phyloP scores from a whole-genome alignment of 2,329 filamentous ascomycete species.

The Macrophomina tecta region DNA sequence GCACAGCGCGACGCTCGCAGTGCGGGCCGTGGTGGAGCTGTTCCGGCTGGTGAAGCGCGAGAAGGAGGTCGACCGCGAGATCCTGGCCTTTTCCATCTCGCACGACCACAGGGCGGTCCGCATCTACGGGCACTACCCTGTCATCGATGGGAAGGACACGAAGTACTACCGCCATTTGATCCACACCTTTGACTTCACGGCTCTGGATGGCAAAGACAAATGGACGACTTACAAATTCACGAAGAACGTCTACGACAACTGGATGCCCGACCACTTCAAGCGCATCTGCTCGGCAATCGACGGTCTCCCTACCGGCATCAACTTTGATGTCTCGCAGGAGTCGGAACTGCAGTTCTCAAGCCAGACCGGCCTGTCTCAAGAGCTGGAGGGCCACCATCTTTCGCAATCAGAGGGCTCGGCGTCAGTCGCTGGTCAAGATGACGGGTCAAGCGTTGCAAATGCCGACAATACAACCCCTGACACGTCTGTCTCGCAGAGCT shows the following conservation, averaged over 20 bases:
- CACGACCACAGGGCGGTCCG: conserved; percentile 13
- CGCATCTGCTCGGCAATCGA: conserved; percentile 31
- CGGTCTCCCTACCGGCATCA: conserved; percentile 1
- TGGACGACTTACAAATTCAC: conserved; percentile 32
- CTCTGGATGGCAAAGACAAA: conserved; percentile 20
- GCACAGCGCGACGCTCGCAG: conserved; percentile 28
- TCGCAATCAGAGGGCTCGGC: conserved; percentile 3
- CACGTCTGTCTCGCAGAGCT: conserved; percentile 5
- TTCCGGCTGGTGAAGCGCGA: conserved; percentile 14
- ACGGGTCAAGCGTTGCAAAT: neutral
- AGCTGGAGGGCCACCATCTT: neutral
- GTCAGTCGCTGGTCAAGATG: neutral
- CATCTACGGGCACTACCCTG: conserved; percentile 29
- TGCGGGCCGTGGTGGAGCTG: conserved; percentile 5
- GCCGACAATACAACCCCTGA: neutral
- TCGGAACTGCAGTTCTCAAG: conserved; percentile 13
- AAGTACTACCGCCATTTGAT: conserved; percentile 26
- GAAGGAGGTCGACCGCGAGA: conserved; percentile 6
- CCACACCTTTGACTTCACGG: conserved; percentile 15
- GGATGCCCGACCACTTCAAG: conserved; percentile 30
- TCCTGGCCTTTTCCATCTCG: conserved; percentile 9
- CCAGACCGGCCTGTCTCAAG: neutral
- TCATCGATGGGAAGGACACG: conserved; percentile 28
- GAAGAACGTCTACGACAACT: conserved; percentile 16
- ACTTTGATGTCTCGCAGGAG: neutral